Evolutionary conservation across 352 stramenopile species (phyloP), one percentile per base, ranked within the genome.

Genomic region (Globisporangium okanoganense): DNA sequence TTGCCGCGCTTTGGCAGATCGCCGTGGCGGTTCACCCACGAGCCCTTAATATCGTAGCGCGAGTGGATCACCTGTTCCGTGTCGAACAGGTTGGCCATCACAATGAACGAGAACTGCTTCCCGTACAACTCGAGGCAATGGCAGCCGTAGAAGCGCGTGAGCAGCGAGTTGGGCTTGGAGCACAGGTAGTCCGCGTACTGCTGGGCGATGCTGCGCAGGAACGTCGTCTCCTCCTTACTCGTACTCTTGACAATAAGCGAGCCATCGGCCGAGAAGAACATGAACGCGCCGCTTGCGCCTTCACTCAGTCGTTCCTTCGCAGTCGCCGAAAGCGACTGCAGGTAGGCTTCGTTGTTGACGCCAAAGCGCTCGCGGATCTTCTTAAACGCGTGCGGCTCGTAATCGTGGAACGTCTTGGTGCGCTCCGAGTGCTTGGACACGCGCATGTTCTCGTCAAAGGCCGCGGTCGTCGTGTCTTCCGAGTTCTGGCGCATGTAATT

Each of bases 1-100:
- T 93, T 96, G 43, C 88, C 88, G 49, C 76, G 75, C 73, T 94
- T 94, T 0, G 87, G 85, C 29, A 91, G 52, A 27, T 92, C 82
- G 22, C 75, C 84, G 38, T 94, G 82, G 27, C 86, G 84, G 53
- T 95, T 95, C 10, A 97, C 84, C 87, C 87, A 97, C 5, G 79
- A 92, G 3, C 90, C 90, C 70, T 97, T 97, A 58, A 97, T 94
- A 47, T 97, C 90, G 67, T 92, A 97, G 5, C 83, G 79, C 29
- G 73, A 88, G 68, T 97, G 87, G 65, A 97, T 95, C 14, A 87
- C 64, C 51, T 94, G 82, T 8, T 93, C 75, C 6, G 86, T 95
- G 66, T 96, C 85, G 48, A 97, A 97, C 25, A 97, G 65, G 67
- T 97, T 97, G 31, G 84, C 86, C 90, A 97, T 97, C 31, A 97